Evolutionary conservation across 768 basidiomycete genomes (phyloP), one percentile per base, ranked within the genome.

Genomic region (Sporobolomyces pararoseus): DNA sequence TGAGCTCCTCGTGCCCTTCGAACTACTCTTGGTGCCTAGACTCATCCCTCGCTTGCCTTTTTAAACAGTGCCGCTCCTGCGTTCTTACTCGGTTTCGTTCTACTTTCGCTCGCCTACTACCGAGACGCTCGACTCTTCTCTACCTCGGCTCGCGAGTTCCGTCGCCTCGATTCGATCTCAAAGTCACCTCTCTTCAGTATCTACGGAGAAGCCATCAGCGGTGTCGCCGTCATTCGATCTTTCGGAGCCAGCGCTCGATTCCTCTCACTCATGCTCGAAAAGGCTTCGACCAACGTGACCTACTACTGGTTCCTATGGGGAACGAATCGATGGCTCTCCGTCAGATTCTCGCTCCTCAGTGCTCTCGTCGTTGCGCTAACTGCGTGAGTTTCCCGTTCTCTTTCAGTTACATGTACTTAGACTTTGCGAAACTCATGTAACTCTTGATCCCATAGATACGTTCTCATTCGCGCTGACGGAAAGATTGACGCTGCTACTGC

Each of bases 121-220:
- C 66, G 68, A 31, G 52, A 71, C 42, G 76, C 76, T 16, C 52
- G 66, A 39, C 63, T 74, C 9, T 82, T 82, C 71, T 72, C 79
- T 16, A 73, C 76, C 27, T 78, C 80, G 7, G 78, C 78, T 19
- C 74, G 81, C 44, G 80, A 81, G 66, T 79, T 82, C 71, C 69
- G 69, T 62, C 78, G 82, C 23, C 78, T 80, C 63, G 82, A 80
- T 76, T 76, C 75, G 32, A 78, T 79, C 14, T 77, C 77, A 7
- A 79, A 80, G 54, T 80, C 79, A 7, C 78, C 78, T 1, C 58
- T 79, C 2, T 79, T 77, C 74, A 66, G 63, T 1, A 68, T 79
- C 14, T 79, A 78, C 58, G 71, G 70, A 49, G 78, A 79, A 58
- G 75, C 77, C 4, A 74, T 77, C 37, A 63, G 66, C n/a, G 78